These are phyloP conservation scores for Phytophthora cryptogea DNA, from an alignment of 352 stramenopile species.

Conservation along the genomic window DNA sequence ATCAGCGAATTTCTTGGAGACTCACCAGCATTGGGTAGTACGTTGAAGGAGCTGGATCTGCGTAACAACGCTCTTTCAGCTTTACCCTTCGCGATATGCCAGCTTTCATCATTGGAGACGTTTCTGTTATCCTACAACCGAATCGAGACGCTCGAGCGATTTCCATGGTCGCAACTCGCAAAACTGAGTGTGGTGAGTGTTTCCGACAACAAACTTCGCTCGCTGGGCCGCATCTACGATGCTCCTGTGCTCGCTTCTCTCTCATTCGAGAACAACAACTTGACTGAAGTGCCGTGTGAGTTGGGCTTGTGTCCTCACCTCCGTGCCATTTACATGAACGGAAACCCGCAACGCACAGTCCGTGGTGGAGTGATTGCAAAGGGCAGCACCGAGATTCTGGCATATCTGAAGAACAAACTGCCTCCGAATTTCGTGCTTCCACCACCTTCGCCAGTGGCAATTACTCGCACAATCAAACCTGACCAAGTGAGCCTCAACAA, in stretches of 20 bases:
- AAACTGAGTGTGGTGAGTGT: constrained; percentile 65
- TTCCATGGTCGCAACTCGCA: constrained; percentile 54
- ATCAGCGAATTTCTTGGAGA: constrained; percentile 48
- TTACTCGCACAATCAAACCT: constrained; percentile 1
- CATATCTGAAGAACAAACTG: constrained; percentile 84
- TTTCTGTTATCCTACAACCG: constrained; percentile 74
- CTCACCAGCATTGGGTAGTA: constrained; percentile 16
- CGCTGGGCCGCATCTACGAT: constrained; percentile 69
- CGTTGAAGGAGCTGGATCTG: constrained; percentile 74
- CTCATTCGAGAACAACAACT: constrained; percentile 87
- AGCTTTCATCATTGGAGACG: constrained; percentile 55
- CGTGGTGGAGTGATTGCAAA: constrained; percentile 74
- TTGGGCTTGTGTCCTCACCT: constrained; percentile 68
- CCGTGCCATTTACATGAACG: constrained; percentile 80
- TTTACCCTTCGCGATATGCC: constrained; percentile 44
- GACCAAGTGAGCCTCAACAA: constrained; percentile 10
- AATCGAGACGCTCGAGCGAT: constrained; percentile 69
- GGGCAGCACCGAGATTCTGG: constrained; percentile 71
- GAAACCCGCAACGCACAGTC: constrained; percentile 85
- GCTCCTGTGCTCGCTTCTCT: constrained; percentile 63
- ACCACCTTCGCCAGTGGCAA: constrained; percentile 22
- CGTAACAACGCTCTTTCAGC: constrained; percentile 62
- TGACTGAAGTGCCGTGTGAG: constrained; percentile 62
- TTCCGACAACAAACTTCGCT: constrained; percentile 79
- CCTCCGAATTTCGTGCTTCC: constrained; percentile 43